These are phyloP conservation scores for Fusarium torulosum DNA, from an alignment of 2,329 filamentous ascomycete genomes.

Conservation along the genomic window DNA sequence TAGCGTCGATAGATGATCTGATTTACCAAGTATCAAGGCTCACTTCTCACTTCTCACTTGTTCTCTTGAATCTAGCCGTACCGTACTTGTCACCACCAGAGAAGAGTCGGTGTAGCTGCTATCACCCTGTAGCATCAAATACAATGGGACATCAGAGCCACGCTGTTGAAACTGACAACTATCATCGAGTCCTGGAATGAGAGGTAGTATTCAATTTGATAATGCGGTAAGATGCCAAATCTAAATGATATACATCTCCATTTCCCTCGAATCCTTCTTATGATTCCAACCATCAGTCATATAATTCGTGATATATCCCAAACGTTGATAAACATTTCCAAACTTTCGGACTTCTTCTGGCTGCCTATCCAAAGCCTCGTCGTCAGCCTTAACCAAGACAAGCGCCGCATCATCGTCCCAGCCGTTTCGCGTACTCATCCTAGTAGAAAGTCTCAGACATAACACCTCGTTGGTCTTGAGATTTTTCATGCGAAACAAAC, in stretches of 20 bases:
- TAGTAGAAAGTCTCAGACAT: conserved; percentile 32
- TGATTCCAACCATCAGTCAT: conserved; percentile 33
- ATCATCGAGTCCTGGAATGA: background rate
- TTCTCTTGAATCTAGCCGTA: background rate
- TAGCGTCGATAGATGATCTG: background rate
- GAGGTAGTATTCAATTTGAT: background rate
- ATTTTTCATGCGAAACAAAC: conserved; percentile 24
- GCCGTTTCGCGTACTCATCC: conserved; percentile 13
- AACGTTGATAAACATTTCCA: conserved; percentile 33
- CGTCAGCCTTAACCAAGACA: conserved; percentile 28
- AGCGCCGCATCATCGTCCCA: conserved; percentile 39
- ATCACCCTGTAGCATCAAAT: no score
- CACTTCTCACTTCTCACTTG: background rate
- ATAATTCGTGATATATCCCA: conserved; percentile 37
- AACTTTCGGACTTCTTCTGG: conserved; percentile 26
- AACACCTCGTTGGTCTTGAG: conserved; percentile 9
- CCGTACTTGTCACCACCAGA: background rate
- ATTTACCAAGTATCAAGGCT: background rate
- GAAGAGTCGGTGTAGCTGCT: no score
- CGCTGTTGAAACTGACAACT: background rate
- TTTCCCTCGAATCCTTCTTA: conserved; percentile 22
- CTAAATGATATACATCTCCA: conserved; percentile 36
- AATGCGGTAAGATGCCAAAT: no score
- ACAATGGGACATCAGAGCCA: background rate
- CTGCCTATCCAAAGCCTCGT: conserved; percentile 19